Percentiles rank a stretch among this genome's conserved stretches.
Conservation (phyloP, 2,329 filamentous ascomycete species). For the Penicillium sp. region DNA sequence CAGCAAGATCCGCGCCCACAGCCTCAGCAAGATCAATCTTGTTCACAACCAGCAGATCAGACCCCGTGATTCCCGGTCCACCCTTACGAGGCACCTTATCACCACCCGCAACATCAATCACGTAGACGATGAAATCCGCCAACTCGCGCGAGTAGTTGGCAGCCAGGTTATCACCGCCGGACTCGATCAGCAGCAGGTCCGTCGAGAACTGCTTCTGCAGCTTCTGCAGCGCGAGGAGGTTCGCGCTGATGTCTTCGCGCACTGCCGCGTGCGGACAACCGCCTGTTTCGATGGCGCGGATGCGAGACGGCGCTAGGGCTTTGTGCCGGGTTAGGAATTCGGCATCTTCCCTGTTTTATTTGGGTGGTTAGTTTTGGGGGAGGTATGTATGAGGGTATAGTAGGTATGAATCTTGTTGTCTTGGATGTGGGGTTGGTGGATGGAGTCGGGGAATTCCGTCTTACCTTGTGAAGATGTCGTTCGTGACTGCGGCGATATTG, state of each 20-base stretch:
- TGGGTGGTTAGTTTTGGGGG: not conserved
- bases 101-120: slow-evolving; percentile 93
- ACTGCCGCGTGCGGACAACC: slow-evolving; percentile 97
- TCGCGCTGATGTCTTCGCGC: slow-evolving; percentile 91
- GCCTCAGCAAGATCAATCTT: slow-evolving; percentile 93
- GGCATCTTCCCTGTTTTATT: slow-evolving; percentile 70
- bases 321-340: slow-evolving; percentile 89
- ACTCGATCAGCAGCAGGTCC: slow-evolving; percentile 90
- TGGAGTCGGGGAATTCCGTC: not conserved
- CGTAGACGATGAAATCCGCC: slow-evolving; percentile 97
- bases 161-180: slow-evolving; percentile 91
- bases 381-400: not conserved
- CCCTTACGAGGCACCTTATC: slow-evolving; percentile 97
- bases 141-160: slow-evolving; percentile 95
- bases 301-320: slow-evolving; percentile 77
- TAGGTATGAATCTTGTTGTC: not conserved
- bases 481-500: slow-evolving; percentile 92
- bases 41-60: slow-evolving; percentile 89
- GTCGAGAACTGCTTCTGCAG: slow-evolving; percentile 76
- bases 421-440: not conserved
- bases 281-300: slow-evolving; percentile 94
- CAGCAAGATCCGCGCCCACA: slow-evolving; percentile 81
- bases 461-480: slow-evolving; percentile 93
- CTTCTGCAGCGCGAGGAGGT: slow-evolving; percentile 87
- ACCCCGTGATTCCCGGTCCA: slow-evolving; percentile 94